phyloP scores from a whole-genome alignment of 1,284 basidiomycete genomes.

The Waitea zeae region DNA sequence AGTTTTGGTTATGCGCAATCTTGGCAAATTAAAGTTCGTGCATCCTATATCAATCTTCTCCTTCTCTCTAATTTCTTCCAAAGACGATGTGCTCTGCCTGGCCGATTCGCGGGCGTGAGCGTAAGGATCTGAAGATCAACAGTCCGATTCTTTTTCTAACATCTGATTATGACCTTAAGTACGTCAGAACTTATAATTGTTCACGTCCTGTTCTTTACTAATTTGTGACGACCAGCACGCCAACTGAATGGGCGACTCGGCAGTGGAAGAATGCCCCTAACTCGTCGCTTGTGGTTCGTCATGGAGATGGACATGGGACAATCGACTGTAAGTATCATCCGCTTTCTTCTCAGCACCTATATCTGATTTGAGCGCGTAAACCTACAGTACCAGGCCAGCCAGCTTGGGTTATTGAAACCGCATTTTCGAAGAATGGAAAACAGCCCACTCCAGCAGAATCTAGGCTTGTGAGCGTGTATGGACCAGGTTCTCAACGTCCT shows the following conservation, averaged over 20 bases:
- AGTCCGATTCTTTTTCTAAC: background rate
- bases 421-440: background rate
- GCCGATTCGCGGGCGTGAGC: background rate
- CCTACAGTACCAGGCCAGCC: background rate
- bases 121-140: background rate
- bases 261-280: constrained; percentile 5
- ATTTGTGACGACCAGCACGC: constrained; percentile 4
- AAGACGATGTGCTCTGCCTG: background rate
- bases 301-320: constrained; percentile 7
- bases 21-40: background rate
- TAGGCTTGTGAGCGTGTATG: background rate
- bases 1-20: background rate
- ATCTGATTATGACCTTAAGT: background rate
- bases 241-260: constrained; percentile 5
- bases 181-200: background rate
- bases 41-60: background rate
- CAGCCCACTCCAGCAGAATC: background rate
- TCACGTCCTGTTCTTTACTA: background rate
- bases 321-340: constrained; percentile 4
- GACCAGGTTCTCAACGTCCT: background rate
- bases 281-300: constrained; percentile 7
- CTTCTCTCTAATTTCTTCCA: background rate
- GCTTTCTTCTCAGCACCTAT: background rate
- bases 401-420: background rate
- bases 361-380: background rate